Evolutionary conservation across 2,329 filamentous ascomycete species (phyloP).

Genomic region (Teratosphaeria gauchensis): DNA sequence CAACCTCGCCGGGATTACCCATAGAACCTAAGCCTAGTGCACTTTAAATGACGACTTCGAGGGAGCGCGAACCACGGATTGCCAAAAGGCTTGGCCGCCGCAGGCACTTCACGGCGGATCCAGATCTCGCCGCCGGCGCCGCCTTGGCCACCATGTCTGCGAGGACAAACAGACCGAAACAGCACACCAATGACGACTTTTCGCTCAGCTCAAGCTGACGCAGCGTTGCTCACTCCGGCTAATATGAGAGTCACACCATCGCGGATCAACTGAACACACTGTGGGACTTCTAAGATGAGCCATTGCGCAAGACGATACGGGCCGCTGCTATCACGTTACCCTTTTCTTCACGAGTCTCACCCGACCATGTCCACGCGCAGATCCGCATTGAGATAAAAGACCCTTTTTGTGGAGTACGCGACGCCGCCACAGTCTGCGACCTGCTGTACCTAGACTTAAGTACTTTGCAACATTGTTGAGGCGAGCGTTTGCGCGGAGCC

Average conservation of each 20-base stretch:
- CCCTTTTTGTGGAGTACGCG: background rate
- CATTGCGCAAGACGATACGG: background rate
- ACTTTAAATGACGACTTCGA: background rate
- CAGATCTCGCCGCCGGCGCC: background rate
- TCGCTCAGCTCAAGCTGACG: background rate
- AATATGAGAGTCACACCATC: background rate
- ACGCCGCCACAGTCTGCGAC: background rate
- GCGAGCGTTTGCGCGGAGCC: background rate
- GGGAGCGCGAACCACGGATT: background rate
- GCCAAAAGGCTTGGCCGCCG: background rate
- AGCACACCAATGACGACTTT: background rate
- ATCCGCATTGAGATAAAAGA: background rate
- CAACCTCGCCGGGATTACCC: background rate
- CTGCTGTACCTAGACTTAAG: background rate
- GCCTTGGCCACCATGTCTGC: background rate
- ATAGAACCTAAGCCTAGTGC: background rate
- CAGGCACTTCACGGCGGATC: background rate
- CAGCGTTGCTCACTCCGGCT: background rate
- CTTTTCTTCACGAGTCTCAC: background rate
- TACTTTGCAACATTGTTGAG: background rate
- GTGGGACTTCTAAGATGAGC: background rate
- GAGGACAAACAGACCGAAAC: background rate
- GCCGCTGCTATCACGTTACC: background rate
- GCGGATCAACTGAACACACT: background rate
- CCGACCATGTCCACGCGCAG: background rate